Percentiles rank a stretch among this genome's conserved stretches.
phyloP scores from a whole-genome alignment of 805 yeast species.

The Schwanniomyces sp. region DNA sequence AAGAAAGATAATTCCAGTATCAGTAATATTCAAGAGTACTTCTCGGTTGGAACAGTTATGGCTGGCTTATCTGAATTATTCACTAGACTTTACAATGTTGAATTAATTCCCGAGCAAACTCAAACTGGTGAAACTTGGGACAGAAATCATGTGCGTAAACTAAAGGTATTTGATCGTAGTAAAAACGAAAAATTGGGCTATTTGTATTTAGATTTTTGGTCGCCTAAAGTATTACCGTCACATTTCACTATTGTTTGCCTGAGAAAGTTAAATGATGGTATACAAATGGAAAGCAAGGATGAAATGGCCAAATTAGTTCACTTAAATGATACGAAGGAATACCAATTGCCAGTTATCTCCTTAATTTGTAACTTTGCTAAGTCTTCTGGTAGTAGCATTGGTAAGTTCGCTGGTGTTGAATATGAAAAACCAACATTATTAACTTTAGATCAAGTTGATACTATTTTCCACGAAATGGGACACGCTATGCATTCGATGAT shows the following conservation, averaged over 20 bases:
- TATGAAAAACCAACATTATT: slow-evolving; percentile 51
- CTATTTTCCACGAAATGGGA: slow-evolving; percentile 97
- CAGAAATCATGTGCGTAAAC: slow-evolving; percentile 69
- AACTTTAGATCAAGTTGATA: slow-evolving; percentile 79
- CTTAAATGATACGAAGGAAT: slow-evolving; percentile 46
- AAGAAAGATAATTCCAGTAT: slow-evolving; percentile 28
- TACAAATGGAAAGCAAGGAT: slow-evolving; percentile 27
- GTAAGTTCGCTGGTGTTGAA: slow-evolving; percentile 25
- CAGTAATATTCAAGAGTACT: slow-evolving; percentile 62
- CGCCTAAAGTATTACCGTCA: slow-evolving; percentile 80
- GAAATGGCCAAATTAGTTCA: slow-evolving; percentile 26
- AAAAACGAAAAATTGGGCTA: slow-evolving; percentile 63
- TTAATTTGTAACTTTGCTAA: slow-evolving; percentile 78
- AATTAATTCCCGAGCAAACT: slow-evolving; percentile 64
- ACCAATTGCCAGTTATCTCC: slow-evolving; percentile 88
- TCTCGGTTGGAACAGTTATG: slow-evolving; percentile 83
- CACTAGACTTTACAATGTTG: slow-evolving; percentile 70
- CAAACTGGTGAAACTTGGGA: slow-evolving; percentile 84
- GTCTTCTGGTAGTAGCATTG: slow-evolving; percentile 23
- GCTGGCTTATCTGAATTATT: slow-evolving; percentile 78
- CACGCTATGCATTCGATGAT: slow-evolving; percentile 98
- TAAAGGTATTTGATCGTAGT: slow-evolving; percentile 67
- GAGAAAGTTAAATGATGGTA: slow-evolving; percentile 63
- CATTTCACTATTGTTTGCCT: slow-evolving; percentile 96
- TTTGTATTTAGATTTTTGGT: slow-evolving; percentile 85